Conservation (phyloP, 2,329 filamentous ascomycete genomes). For the Sarocladium oryzae region DNA sequence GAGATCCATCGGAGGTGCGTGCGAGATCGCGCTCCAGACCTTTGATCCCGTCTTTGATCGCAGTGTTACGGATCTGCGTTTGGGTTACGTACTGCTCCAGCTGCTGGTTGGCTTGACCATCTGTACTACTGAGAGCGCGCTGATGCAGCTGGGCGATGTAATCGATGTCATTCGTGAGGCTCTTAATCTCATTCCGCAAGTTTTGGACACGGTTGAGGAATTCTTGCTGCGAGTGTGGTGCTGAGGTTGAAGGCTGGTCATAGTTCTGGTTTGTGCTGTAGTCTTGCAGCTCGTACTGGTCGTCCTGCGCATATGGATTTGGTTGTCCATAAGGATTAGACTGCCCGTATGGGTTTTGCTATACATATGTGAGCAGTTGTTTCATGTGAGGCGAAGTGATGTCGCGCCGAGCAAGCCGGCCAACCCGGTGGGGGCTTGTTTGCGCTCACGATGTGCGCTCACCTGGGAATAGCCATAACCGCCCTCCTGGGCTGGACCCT, state of each 20-base stretch:
- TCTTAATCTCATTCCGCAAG: slow-evolving; percentile 61
- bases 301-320: slow-evolving; percentile 26
- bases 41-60: slow-evolving; percentile 74
- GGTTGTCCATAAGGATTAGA: slow-evolving; percentile 13
- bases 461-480: slow-evolving; percentile 41
- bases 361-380: slow-evolving; percentile 3
- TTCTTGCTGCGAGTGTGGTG: slow-evolving; percentile 46
- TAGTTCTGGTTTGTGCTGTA: slow-evolving; percentile 31
- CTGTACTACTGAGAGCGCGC: slow-evolving; percentile 61
- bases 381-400: neutral
- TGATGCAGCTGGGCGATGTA: slow-evolving; percentile 65
- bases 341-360: slow-evolving; percentile 7
- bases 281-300: slow-evolving; percentile 50
- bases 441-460: slow-evolving; percentile 19
- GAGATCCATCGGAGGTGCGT: slow-evolving; percentile 53
- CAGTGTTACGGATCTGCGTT: slow-evolving; percentile 66
- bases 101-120: slow-evolving; percentile 47
- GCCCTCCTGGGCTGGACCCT: slow-evolving; percentile 41
- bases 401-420: slow-evolving; percentile 5
- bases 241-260: slow-evolving; percentile 26
- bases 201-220: slow-evolving; percentile 62
- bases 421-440: neutral
- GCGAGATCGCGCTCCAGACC: slow-evolving; percentile 64
- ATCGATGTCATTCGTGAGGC: slow-evolving; percentile 59
- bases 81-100: slow-evolving; percentile 62